Evolutionary conservation across 1,139 yeast species (phyloP).

Genomic region (Pichiaceae sp.): DNA sequence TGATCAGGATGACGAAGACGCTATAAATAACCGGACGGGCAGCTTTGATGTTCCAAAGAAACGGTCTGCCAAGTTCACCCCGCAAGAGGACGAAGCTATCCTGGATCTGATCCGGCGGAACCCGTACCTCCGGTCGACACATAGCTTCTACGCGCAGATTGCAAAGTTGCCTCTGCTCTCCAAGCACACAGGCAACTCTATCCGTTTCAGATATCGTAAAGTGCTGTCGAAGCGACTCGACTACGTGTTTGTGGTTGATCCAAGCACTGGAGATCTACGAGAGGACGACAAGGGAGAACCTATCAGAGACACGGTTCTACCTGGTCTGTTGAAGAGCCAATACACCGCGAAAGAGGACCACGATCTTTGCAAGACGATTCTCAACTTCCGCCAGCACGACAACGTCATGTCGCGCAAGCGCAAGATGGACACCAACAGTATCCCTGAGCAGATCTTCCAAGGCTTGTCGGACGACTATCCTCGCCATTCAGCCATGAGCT

Average conservation of each 20-base stretch:
- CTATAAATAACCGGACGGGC: neutral
- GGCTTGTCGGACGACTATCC: constrained; percentile 35
- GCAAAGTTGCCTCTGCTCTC: constrained; percentile 38
- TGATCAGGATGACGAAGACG: neutral
- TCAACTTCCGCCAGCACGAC: constrained; percentile 8
- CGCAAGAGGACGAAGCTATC: constrained; percentile 55
- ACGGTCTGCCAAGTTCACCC: constrained; percentile 35
- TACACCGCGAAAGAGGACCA: constrained; percentile 68
- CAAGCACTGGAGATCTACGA: constrained; percentile 6
- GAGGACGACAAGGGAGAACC: constrained; percentile 32
- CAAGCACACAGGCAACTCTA: constrained; percentile 70
- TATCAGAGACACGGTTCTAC: constrained; percentile 33
- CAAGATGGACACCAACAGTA: constrained; percentile 22
- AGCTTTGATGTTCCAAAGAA: constrained; percentile 8
- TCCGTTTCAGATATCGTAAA: constrained; percentile 59
- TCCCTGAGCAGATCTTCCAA: constrained; percentile 37
- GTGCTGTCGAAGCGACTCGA: constrained; percentile 42
- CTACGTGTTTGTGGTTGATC: constrained; percentile 55
- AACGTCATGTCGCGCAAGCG: constrained; percentile 17
- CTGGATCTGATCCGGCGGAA: constrained; percentile 57
- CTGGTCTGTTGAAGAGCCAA: constrained; percentile 50
- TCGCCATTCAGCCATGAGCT: constrained; percentile 53
- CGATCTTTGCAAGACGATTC: constrained; percentile 35
- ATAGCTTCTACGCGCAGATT: constrained; percentile 52
- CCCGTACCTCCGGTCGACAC: constrained; percentile 60